Percentiles rank a stretch among this genome's conserved stretches.
Evolutionary conservation across 805 yeast genomes (phyloP).

Genomic region (Lipomyces anomalus): DNA sequence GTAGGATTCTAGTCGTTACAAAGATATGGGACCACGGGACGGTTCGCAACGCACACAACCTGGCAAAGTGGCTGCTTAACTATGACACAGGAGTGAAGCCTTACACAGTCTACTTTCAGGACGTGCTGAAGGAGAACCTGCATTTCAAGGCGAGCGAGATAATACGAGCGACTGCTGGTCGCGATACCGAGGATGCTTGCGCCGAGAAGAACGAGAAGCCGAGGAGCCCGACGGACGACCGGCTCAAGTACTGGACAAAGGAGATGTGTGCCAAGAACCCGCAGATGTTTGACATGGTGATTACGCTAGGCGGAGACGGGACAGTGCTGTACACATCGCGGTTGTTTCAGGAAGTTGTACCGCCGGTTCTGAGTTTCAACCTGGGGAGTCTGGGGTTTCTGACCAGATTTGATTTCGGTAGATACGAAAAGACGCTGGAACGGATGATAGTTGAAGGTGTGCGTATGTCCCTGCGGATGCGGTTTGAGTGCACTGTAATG

Average conservation of each 20-base stretch:
- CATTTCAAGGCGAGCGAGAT: constrained; percentile 58
- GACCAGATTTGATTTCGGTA: constrained; percentile 43
- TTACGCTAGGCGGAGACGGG: constrained; percentile 78
- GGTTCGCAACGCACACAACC: constrained; percentile 65
- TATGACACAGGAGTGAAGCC: constrained; percentile 29
- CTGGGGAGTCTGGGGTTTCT: constrained; percentile 90
- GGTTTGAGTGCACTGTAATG: constrained; percentile 49
- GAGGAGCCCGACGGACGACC: constrained; percentile 41
- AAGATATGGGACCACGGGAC: constrained; percentile 79
- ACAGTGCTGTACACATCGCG: constrained; percentile 83
- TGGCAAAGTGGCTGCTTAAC: constrained; percentile 67
- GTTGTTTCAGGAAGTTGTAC: constrained; percentile 75
- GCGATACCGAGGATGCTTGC: no score
- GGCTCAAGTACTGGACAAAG: background rate
- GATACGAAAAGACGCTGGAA: constrained; percentile 34
- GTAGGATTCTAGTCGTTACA: constrained; percentile 72
- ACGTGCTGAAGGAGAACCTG: constrained; percentile 52
- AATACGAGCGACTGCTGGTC: constrained; percentile 1
- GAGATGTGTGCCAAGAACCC: background rate
- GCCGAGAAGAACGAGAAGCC: constrained; percentile 42
- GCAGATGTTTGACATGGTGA: background rate
- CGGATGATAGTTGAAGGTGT: constrained; percentile 41
- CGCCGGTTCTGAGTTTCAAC: constrained; percentile 69
- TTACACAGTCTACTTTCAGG: constrained; percentile 64
- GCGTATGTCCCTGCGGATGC: constrained; percentile 44